Conservation (phyloP, 1,284 basidiomycete species). For the Cryptococcus depauperatus region DNA sequence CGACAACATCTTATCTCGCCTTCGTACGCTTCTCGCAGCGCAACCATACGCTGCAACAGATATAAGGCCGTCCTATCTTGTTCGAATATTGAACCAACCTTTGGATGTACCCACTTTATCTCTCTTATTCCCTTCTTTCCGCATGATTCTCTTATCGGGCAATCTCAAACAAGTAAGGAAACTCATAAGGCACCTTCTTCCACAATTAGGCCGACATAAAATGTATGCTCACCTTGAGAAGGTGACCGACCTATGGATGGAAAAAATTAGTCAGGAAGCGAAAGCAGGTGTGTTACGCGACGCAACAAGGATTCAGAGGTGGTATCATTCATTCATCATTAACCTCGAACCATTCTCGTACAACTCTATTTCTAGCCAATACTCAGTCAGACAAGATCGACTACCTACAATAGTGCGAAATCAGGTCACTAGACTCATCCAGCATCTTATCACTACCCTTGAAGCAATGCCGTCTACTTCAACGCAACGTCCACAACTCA, state of each 20-base stretch:
- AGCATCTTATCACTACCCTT: constrained; percentile 6
- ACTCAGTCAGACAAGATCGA: background rate
- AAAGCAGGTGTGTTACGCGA: background rate
- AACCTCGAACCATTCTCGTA: background rate
- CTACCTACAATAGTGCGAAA: constrained; percentile 5
- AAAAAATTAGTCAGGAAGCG: background rate
- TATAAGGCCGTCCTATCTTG: too few relatives aligned
- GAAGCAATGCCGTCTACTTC: constrained; percentile 10
- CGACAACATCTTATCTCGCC: too few relatives aligned
- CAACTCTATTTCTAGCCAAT: too few relatives aligned
- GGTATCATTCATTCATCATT: background rate
- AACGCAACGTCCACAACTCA: background rate
- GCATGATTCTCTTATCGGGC: too few relatives aligned
- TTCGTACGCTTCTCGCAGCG: too few relatives aligned
- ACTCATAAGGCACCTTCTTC: constrained; percentile 1
- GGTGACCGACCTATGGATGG: constrained; percentile 3
- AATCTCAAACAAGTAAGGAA: too few relatives aligned
- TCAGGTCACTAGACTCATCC: background rate
- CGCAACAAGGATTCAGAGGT: background rate
- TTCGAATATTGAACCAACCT: too few relatives aligned
- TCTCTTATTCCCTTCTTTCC: too few relatives aligned
- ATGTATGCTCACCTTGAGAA: constrained; percentile 6
- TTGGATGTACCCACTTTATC: too few relatives aligned
- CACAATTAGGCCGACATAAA: constrained; percentile 3
- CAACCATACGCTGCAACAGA: too few relatives aligned